phyloP scores from a whole-genome alignment of 331 rosid species.

The Erythrophleum ivorense region DNA sequence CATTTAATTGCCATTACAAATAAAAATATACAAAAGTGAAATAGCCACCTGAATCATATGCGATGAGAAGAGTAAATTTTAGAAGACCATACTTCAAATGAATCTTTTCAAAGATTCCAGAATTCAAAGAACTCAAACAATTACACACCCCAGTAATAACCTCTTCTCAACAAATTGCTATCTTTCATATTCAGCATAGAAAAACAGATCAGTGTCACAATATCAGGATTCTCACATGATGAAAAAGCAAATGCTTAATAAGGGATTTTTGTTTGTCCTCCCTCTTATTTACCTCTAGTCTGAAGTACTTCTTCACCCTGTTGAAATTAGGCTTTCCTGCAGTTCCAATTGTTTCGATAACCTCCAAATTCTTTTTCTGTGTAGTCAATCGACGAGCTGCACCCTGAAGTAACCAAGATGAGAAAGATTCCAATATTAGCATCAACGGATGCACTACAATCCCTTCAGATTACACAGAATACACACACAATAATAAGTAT shows the following conservation, averaged over 20 bases:
- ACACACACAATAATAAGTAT: slow-evolving; percentile 8
- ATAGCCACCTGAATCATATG: background rate
- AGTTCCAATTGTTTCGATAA: slow-evolving; percentile 83
- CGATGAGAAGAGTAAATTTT: background rate
- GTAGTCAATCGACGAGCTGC: slow-evolving; percentile 96
- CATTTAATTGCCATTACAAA: slow-evolving; percentile 21
- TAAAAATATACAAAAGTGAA: slow-evolving; percentile 3
- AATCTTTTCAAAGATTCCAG: slow-evolving; percentile 7
- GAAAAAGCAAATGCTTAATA: background rate
- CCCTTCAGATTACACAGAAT: slow-evolving; percentile 16
- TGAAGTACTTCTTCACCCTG: slow-evolving; percentile 82
- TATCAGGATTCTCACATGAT: slow-evolving; percentile 22
- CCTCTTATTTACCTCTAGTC: slow-evolving; percentile 74
- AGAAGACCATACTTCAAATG: slow-evolving; percentile 9
- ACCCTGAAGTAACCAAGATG: slow-evolving; percentile 60
- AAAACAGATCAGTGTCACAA: slow-evolving; percentile 25
- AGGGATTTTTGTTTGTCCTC: background rate
- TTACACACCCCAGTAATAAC: background rate
- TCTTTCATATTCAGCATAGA: slow-evolving; percentile 7
- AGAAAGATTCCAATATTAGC: slow-evolving; percentile 19
- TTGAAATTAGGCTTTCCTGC: slow-evolving; percentile 74
- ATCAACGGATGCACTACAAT: slow-evolving; percentile 10
- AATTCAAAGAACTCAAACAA: slow-evolving; percentile 14
- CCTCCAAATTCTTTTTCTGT: slow-evolving; percentile 78
- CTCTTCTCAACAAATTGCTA: background rate